Evolutionary conservation across 1,284 basidiomycete species (phyloP), one percentile per base, ranked within the genome.

Genomic region (Moesziomyces sp.): DNA sequence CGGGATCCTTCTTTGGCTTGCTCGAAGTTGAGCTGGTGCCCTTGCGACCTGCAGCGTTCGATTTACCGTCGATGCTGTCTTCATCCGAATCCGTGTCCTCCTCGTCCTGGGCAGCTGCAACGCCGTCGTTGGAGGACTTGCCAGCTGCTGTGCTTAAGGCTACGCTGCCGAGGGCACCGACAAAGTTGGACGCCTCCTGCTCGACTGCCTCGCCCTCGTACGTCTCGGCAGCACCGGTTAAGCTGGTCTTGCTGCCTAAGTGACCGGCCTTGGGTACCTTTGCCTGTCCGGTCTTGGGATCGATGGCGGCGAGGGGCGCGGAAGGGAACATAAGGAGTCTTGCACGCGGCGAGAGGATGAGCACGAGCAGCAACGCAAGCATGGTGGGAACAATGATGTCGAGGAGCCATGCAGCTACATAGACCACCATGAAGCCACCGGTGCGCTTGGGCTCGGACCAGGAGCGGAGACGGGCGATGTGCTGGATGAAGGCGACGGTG

Each of bases 381-480:
- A 71, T 40, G n/a, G 55, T 44, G 18, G 79, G 66, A 4, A 77
- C 51, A 18, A 80, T 26, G 13, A 66, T 21, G 40, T 69, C 66
- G 24, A 69, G 40, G 6, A 66, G 10, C 72, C 72, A 74, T 14
- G 72, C 66, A 10, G 59, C 38, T 6, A 53, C 40, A 35, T 82
- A 83, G 49, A 63, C 63, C 13, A 63, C 50, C 70, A 73, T 73
- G 72, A 87, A 89, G 4, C 78, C 65, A 8, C 77, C 77, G 1
- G 88, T 88, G 3, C 88, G 81, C 28, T 77, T 67, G 3, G 85
- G 82, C 74, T 89, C 88, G 65, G 86, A 84, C 88, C 88, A 89
- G 0, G 86, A 86, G 35, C 87, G 86, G 6, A 89, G 68, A 9
- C 88, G 83, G 8, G 84, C 82, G 34, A 88, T 78, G 67, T 89